These are phyloP conservation scores for Aegilops sharonensis DNA, from an alignment of 176 grass and related monocot genomes.

Conservation along the genomic window DNA sequence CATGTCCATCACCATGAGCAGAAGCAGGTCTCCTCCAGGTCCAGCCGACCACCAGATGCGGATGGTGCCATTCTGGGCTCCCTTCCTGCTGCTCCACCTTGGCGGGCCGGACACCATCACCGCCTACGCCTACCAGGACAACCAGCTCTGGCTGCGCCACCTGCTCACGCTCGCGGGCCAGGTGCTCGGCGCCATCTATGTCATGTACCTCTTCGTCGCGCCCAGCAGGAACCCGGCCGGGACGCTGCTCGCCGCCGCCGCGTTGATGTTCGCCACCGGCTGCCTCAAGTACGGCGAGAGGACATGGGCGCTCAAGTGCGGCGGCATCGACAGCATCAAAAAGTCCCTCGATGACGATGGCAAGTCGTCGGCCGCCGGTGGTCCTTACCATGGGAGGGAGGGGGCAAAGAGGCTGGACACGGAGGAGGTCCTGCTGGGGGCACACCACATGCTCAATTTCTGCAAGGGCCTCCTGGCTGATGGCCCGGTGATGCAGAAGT, in stretches of 20 bases:
- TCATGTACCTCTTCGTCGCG: background rate
- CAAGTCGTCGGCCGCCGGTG: background rate
- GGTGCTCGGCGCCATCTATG: background rate
- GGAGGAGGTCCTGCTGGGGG: background rate
- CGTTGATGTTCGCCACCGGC: background rate
- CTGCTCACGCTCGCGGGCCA: conserved; percentile 5
- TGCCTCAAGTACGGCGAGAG: conserved; percentile 18
- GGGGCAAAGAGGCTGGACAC: background rate
- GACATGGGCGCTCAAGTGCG: conserved; percentile 12
- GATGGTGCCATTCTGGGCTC: conserved; percentile 31
- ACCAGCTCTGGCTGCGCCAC: conserved; percentile 36
- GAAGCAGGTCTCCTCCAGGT: background rate
- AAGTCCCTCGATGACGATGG: background rate
- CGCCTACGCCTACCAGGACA: conserved; percentile 35
- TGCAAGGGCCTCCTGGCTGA: background rate
- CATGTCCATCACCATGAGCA: background rate
- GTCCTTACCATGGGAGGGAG: background rate
- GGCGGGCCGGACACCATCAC: conserved; percentile 52
- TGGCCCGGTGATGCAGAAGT: background rate
- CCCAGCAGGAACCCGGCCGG: background rate
- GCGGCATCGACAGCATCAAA: background rate
- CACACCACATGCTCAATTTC: background rate
- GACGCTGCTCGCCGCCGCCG: background rate
- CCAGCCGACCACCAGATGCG: background rate
- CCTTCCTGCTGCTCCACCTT: conserved; percentile 49